Percentiles rank a stretch among this genome's conserved stretches.
Evolutionary conservation across 2,329 filamentous ascomycete genomes (phyloP).

Genomic region (Colletotrichum kahawae): DNA sequence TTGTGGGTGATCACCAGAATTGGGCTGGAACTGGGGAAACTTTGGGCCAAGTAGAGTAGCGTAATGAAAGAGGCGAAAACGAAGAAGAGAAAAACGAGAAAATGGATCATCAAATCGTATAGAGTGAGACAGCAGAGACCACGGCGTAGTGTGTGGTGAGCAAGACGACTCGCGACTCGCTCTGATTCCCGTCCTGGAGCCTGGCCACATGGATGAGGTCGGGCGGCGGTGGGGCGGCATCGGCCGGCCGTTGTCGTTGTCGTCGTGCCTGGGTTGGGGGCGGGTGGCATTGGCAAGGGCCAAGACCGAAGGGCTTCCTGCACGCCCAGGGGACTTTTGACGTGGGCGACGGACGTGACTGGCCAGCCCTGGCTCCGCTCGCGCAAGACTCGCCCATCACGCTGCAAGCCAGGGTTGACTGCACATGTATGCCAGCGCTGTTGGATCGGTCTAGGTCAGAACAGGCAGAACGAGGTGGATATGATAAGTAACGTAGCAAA

Average conservation of each 20-base stretch:
- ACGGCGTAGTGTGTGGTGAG: background rate
- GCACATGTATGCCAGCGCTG: background rate
- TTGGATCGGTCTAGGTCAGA: background rate
- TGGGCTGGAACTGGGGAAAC: background rate
- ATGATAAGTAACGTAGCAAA: slow-evolving; percentile 1
- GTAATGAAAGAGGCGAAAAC: background rate
- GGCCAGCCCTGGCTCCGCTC: background rate
- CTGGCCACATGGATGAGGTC: background rate
- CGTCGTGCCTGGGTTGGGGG: background rate
- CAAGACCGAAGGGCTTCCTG: slow-evolving; percentile 6
- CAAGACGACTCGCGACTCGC: background rate
- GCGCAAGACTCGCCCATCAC: background rate
- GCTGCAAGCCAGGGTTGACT: background rate
- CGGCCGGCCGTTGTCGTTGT: slow-evolving; percentile 1
- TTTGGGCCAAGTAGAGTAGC: background rate
- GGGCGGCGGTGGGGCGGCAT: slow-evolving; percentile 1
- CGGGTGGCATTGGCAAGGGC: slow-evolving; percentile 12
- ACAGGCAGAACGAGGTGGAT: background rate
- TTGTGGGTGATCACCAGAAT: background rate
- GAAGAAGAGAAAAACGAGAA: background rate
- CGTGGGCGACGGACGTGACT: background rate
- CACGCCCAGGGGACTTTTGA: background rate
- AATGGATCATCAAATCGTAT: background rate
- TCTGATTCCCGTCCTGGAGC: background rate
- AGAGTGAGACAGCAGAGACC: background rate